phyloP scores from a whole-genome alignment of 2,329 filamentous ascomycete genomes.

The Phialocephala sp. region DNA sequence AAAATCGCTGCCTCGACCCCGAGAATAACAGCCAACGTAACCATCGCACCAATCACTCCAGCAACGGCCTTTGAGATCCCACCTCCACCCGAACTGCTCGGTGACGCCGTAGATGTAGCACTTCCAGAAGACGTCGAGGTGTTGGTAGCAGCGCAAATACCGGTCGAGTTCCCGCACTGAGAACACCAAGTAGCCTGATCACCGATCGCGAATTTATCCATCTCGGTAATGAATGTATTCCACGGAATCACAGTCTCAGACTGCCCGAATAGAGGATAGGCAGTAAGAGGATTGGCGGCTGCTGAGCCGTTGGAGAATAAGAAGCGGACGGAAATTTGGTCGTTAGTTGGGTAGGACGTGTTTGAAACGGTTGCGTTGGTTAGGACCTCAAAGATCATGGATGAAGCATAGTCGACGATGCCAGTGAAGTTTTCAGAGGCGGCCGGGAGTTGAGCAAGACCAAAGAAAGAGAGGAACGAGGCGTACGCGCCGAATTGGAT shows the following conservation, averaged over 20 bases:
- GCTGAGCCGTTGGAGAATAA: conserved; percentile 65
- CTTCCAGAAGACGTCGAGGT: conserved; percentile 39
- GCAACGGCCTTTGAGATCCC: conserved; percentile 73
- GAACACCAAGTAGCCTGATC: conserved; percentile 73
- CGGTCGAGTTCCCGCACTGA: conserved; percentile 75
- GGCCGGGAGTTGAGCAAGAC: conserved; percentile 57
- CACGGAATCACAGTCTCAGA: conserved; percentile 64
- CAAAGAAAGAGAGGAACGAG: conserved; percentile 68
- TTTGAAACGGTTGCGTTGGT: conserved; percentile 55
- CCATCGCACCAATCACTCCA: conserved; percentile 78
- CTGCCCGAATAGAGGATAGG: conserved; percentile 66
- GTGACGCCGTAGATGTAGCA: conserved; percentile 12
- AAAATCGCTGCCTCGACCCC: conserved; percentile 59
- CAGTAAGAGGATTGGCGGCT: conserved; percentile 46
- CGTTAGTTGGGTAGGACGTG: conserved; percentile 53
- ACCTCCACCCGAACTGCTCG: conserved; percentile 24
- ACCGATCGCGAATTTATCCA: conserved; percentile 71
- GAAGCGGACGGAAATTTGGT: conserved; percentile 64
- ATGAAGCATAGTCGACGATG: conserved; percentile 82
- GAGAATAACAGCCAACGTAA: conserved; percentile 68
- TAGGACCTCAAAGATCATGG: conserved; percentile 78
- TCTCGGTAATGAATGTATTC: conserved; percentile 67
- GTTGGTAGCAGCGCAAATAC: conserved; percentile 61
- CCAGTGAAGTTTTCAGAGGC: conserved; percentile 70
- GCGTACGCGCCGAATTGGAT: conserved; percentile 67